phyloP scores from a whole-genome alignment of 371 early-diverging fungal genomes.

The Rhizopus delemar region DNA sequence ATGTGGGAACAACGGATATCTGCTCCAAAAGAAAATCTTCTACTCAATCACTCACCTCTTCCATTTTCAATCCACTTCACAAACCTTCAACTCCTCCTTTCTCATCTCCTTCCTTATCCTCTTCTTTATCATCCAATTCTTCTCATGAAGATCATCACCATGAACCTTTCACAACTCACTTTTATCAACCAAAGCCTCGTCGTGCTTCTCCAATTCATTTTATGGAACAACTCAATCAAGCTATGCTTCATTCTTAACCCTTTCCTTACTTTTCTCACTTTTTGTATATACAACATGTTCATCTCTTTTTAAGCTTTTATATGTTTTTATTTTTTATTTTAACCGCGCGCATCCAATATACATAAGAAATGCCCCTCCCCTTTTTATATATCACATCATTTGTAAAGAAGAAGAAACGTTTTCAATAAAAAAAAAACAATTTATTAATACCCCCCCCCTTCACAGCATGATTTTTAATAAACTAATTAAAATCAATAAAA shows the following conservation, averaged over 20 bases:
- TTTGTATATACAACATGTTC: not conserved
- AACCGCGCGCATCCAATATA: too few relatives aligned
- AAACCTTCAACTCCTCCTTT: constrained; percentile 8
- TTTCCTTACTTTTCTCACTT: not conserved
- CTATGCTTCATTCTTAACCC: constrained; percentile 14
- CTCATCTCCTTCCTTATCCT: constrained; percentile 23
- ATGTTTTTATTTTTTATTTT: too few relatives aligned
- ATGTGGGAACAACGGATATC: not conserved
- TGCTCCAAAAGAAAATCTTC: constrained; percentile 20
- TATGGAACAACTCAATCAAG: constrained; percentile 28
- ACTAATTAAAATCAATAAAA: too few relatives aligned
- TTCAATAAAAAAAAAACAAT: too few relatives aligned
- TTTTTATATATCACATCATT: too few relatives aligned
- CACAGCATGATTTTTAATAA: too few relatives aligned
- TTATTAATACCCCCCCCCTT: too few relatives aligned
- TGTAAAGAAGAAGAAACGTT: too few relatives aligned
- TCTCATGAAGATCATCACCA: constrained; percentile 7
- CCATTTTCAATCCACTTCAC: constrained; percentile 8
- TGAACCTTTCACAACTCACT: not conserved
- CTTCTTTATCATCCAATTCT: constrained; percentile 19
- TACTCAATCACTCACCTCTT: constrained; percentile 1
- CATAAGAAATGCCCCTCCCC: too few relatives aligned
- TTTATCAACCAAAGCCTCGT: constrained; percentile 20
- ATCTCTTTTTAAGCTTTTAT: not conserved
- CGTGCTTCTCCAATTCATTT: constrained; percentile 12